phyloP scores from a whole-genome alignment of 306 rosid species.

The Cucurbita ficifolia region DNA sequence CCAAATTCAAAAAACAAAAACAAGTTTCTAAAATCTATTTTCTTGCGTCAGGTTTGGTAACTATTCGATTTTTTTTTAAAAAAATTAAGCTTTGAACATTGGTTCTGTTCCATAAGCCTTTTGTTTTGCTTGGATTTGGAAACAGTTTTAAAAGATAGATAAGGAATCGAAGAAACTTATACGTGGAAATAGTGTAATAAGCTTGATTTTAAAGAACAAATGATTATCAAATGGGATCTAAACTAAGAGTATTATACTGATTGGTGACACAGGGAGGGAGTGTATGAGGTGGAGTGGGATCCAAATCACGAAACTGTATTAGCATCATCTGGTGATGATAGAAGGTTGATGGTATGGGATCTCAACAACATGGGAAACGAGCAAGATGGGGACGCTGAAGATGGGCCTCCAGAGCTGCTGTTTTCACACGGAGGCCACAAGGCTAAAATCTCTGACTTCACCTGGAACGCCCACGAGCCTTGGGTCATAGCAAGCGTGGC shows the following conservation, averaged over 20 bases:
- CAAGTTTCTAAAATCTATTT: no score
- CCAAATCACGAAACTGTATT: slow-evolving; percentile 74
- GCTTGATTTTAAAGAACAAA: no score
- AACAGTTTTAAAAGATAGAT: no score
- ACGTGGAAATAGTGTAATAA: no score
- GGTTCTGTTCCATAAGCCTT: no score
- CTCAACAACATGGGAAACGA: slow-evolving; percentile 87
- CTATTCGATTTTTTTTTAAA: no score
- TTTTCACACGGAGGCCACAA: slow-evolving; percentile 87
- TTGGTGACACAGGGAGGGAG: slow-evolving; percentile 64
- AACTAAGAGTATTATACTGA: no score
- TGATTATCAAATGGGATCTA: no score
- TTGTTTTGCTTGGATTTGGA: no score
- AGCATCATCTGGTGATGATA: slow-evolving; percentile 80
- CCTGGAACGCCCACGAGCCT: slow-evolving; percentile 68
- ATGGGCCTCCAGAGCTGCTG: slow-evolving; percentile 80
- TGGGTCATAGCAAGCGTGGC: slow-evolving; percentile 88
- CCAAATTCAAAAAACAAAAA: no score
- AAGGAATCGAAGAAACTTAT: background rate
- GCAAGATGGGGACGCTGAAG: slow-evolving; percentile 81
- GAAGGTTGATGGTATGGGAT: slow-evolving; percentile 94
- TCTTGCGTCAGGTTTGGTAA: no score
- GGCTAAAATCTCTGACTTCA: slow-evolving; percentile 83
- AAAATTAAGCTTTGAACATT: no score
- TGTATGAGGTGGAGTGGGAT: slow-evolving; percentile 97